A percentile compares a stretch with the other conserved stretches of the same genome.
Conservation (phyloP, 495 filamentous ascomycete genomes). For the Oidiodendron maius region DNA sequence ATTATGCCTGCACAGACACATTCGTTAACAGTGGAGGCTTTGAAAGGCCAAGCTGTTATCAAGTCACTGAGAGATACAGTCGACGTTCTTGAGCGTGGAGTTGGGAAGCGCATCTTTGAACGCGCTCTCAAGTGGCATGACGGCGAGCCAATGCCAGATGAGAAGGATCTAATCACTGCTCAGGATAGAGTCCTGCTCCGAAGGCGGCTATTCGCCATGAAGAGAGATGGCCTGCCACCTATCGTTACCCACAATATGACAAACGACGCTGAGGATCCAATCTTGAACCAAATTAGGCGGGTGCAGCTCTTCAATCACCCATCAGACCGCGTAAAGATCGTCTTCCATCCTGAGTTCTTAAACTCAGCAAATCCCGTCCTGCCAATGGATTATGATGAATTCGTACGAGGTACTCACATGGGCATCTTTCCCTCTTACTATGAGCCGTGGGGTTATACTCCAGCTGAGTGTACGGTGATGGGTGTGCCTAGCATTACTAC, state of each 20-base stretch:
- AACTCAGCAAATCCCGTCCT: constrained; percentile 93
- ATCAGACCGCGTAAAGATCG: constrained; percentile 88
- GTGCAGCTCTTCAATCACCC: constrained; percentile 97
- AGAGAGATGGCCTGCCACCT: constrained; percentile 79
- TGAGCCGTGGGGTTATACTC: constrained; percentile 98
- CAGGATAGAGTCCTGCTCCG: constrained; percentile 92
- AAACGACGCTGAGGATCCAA: constrained; percentile 88
- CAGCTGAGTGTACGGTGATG: constrained; percentile 98
- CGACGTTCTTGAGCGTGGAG: constrained; percentile 79
- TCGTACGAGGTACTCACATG: constrained; percentile 92
- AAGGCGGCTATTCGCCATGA: constrained; percentile 91
- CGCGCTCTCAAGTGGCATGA: constrained; percentile 90
- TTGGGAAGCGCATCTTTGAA: constrained; percentile 92
- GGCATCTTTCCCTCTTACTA: constrained; percentile 98
- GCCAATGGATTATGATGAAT: constrained; percentile 96
- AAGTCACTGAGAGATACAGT: constrained; percentile 93
- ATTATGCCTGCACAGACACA: constrained; percentile 99
- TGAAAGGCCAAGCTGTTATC: constrained; percentile 95
- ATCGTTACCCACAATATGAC: constrained; percentile 99
- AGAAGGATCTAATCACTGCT: constrained; percentile 87
- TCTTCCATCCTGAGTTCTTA: constrained; percentile 98
- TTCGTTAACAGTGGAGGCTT: constrained; percentile 88
- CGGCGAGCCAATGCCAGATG: constrained; percentile 84
- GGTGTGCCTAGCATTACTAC: constrained; percentile 98
- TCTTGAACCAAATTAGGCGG: constrained; percentile 91